These are phyloP conservation scores for Ustilago nuda DNA, from an alignment of 1,284 basidiomycete species.

Conservation along the genomic window DNA sequence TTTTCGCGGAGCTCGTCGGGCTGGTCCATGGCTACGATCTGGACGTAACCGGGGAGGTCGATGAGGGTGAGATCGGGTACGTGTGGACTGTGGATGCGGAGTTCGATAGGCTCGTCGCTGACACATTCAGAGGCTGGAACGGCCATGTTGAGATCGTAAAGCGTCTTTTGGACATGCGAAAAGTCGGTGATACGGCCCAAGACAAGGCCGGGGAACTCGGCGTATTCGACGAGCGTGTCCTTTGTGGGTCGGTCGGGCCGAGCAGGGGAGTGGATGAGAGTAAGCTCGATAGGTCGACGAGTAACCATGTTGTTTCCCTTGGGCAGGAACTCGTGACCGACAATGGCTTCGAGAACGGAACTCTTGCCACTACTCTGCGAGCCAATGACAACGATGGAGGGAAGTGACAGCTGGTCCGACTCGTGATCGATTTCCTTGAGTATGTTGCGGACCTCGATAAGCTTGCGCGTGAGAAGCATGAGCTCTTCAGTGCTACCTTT, in stretches of 20 bases:
- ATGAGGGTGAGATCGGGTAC: conserved; percentile 97
- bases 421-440: conserved; percentile 94
- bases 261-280: conserved; percentile 83
- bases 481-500: conserved; percentile 71
- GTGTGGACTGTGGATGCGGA: conserved; percentile 93
- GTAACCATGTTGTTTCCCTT: conserved; percentile 99
- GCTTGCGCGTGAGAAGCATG: conserved; percentile 91
- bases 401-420: conserved; percentile 81
- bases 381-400: conserved; percentile 97
- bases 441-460: conserved; percentile 95
- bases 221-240: conserved; percentile 80
- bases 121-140: conserved; percentile 89
- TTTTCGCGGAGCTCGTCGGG: conserved; percentile 94
- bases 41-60: conserved; percentile 96
- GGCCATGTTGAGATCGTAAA: conserved; percentile 94
- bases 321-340: conserved; percentile 96
- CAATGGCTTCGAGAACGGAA: conserved; percentile 95
- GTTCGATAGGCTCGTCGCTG: conserved; percentile 93
- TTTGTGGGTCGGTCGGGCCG: conserved; percentile 66
- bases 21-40: conserved; percentile 93
- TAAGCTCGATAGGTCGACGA: conserved; percentile 95
- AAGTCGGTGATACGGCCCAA: conserved; percentile 90
- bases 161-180: conserved; percentile 85
- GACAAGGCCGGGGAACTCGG: conserved; percentile 91
- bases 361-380: conserved; percentile 98